A percentile compares a stretch with the other conserved stretches of the same genome.
Conservation (phyloP, 2,329 filamentous ascomycete genomes). For the Colletotrichum godetiae region DNA sequence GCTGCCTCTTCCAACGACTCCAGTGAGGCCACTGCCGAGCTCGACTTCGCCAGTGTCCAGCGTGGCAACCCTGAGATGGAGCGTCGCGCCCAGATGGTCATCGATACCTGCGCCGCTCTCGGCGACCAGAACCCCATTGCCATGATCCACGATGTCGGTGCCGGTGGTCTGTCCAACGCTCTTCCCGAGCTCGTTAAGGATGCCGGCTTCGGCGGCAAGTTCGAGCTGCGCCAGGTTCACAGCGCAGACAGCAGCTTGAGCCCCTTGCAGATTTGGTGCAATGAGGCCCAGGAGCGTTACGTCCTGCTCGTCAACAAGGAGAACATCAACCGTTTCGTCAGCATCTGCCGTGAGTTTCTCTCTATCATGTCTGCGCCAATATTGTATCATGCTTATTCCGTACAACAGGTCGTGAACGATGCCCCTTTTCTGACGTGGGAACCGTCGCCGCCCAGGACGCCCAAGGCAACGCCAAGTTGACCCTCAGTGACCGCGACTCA, state of each 20-base stretch:
- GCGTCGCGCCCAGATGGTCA: constrained; percentile 95
- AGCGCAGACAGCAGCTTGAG: constrained; percentile 93
- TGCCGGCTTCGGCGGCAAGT: constrained; percentile 88
- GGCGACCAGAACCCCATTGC: constrained; percentile 89
- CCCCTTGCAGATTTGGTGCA: constrained; percentile 97
- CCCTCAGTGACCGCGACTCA: constrained; percentile 85
- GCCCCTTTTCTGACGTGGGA: constrained; percentile 92
- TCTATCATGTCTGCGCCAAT: background rate
- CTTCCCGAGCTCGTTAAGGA: constrained; percentile 89
- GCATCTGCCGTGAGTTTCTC: constrained; percentile 65
- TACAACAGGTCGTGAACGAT: constrained; percentile 79
- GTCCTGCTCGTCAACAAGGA: constrained; percentile 89
- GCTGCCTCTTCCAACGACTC: constrained; percentile 93
- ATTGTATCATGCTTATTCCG: constrained; percentile 20
- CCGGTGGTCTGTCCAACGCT: constrained; percentile 82
- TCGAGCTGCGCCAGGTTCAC: constrained; percentile 94
- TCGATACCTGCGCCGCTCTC: constrained; percentile 90
- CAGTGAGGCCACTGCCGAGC: constrained; percentile 87
- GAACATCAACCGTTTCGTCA: constrained; percentile 79
- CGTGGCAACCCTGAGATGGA: constrained; percentile 97
- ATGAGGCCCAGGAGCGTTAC: constrained; percentile 96
- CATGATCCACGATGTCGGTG: constrained; percentile 97
- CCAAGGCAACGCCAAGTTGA: constrained; percentile 75
- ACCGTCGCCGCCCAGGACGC: constrained; percentile 73
- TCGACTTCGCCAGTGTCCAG: constrained; percentile 98